Conservation (phyloP, 345 rosid genomes). For the Turnera subulata region DNA sequence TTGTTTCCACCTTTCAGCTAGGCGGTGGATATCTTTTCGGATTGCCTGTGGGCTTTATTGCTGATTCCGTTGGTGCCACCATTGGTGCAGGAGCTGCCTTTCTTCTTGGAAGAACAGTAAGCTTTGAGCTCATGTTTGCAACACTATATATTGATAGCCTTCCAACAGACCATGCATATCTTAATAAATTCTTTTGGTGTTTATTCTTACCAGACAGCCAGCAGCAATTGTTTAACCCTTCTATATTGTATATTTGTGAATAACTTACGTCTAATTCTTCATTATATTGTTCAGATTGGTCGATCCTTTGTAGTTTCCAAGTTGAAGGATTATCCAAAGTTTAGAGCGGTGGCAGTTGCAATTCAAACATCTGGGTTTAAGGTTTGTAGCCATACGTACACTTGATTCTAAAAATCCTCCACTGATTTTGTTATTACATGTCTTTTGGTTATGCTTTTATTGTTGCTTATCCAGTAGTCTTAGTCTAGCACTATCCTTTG, state of each 20-base stretch:
- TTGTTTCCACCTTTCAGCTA: conserved; percentile 51
- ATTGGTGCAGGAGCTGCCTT: conserved; percentile 95
- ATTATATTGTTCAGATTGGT: conserved; percentile 48
- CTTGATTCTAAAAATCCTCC: not conserved
- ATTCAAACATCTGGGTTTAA: conserved; percentile 86
- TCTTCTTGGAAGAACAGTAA: conserved; percentile 84
- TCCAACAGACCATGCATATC: too few relatives aligned
- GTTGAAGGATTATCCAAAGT: conserved; percentile 93
- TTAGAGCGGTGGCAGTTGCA: conserved; percentile 84
- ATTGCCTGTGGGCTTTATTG: conserved; percentile 82
- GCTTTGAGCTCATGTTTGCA: not conserved
- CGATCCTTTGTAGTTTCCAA: conserved; percentile 77
- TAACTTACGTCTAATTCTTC: conserved; percentile 6
- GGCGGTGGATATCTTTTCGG: conserved; percentile 99
- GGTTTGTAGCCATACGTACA: conserved; percentile 40
- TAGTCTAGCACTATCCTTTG: not conserved
- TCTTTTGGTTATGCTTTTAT: not conserved
- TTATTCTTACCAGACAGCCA: not conserved
- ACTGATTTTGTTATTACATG: not conserved
- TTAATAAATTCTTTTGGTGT: conserved; percentile 1
- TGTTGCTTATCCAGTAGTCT: not conserved
- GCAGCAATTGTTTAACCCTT: not conserved
- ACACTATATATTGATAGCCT: too few relatives aligned
- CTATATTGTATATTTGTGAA: not conserved
- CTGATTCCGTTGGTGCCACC: conserved; percentile 93